Evolutionary conservation across 208 protist genomes (phyloP), one percentile per base, ranked within the genome.

Genomic region (Acanthamoeba culbertsoni): DNA sequence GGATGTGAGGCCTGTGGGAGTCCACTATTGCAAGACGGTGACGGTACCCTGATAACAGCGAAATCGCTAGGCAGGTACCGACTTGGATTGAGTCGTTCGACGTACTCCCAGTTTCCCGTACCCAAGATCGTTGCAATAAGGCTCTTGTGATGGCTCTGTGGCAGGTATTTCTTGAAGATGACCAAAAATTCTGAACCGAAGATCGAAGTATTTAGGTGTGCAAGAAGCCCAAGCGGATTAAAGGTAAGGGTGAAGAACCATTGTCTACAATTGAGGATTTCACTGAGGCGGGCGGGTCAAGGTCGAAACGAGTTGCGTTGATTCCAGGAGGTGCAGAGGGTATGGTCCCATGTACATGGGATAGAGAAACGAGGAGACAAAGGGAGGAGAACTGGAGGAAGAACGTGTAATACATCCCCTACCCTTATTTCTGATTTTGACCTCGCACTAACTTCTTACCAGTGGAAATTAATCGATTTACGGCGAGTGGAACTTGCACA

Each of bases 121-220:
- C 82, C 82, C 82, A 90, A 46, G 33, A 68, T 68, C 0, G 23
- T 4, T 23, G 26, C 57, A 18, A 90, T 40, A 3, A 90, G 55
- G 35, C 48, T 48, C n/a, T 65, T 90, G 40, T 90, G 82, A 31
- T 90, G 33, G 55, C 28, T 68, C 16, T 68, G 48, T 68, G 55
- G 23, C 82, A 90, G 59, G 82, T 90, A 68, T 23, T 26, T 40
- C 82, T 90, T 90, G 51, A 90, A 90, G 37, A 90, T 68, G 23
- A 90, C 82, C 55, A 90, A 71, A 68, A 53, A 90, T 68, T 90
- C 82, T 90, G 42, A 5, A 20, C 10, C 5, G 2, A 82, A 82
- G 4, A 37, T 7, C 12, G 37, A 37, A 48, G 28, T 79, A 33
- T 3, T 12, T 68, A 33, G n/a, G 6, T n/a, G n/a, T n/a, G n/a